Evolutionary conservation across 208 protist species (phyloP).

Genomic region (Strigomonas culicis): DNA sequence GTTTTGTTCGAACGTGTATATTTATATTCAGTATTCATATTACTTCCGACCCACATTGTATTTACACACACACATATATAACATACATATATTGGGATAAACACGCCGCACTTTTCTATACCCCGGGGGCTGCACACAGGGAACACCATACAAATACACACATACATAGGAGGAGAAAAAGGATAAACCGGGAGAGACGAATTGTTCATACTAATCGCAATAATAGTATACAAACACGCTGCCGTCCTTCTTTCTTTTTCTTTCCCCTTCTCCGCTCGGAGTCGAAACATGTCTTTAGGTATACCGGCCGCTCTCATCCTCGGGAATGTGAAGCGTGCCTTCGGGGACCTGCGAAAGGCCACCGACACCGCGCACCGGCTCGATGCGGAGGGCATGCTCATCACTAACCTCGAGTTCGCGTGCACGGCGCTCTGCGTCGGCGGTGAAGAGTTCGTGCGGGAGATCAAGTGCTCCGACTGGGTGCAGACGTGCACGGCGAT

Average conservation of each 20-base stretch:
- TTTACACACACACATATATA: slow-evolving; percentile 2
- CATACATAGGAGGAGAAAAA: slow-evolving; percentile 1
- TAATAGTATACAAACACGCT: background rate
- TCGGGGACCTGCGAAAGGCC: no score
- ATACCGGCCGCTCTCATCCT: no score
- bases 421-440: slow-evolving; percentile 43
- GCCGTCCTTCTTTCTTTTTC: background rate
- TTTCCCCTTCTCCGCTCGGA: background rate
- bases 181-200: background rate
- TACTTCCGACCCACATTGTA: background rate
- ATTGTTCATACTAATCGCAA: background rate
- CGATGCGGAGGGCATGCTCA: slow-evolving; percentile 14
- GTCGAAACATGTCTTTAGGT: background rate
- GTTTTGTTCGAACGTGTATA: background rate
- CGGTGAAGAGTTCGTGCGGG: slow-evolving; percentile 33
- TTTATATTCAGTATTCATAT: background rate
- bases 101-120: no score
- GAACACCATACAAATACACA: background rate
- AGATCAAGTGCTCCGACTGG: slow-evolving; percentile 23
- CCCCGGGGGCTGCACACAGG: no score
- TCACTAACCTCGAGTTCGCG: slow-evolving; percentile 20
- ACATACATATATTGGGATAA: no score
- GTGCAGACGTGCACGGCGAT: slow-evolving; percentile 25
- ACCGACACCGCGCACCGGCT: background rate
- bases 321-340: no score